A percentile compares a stretch with the other conserved stretches of the same genome.
These are phyloP conservation scores for Gloeostereum incarnatum DNA, from an alignment of 768 basidiomycete species.

Conservation along the genomic window DNA sequence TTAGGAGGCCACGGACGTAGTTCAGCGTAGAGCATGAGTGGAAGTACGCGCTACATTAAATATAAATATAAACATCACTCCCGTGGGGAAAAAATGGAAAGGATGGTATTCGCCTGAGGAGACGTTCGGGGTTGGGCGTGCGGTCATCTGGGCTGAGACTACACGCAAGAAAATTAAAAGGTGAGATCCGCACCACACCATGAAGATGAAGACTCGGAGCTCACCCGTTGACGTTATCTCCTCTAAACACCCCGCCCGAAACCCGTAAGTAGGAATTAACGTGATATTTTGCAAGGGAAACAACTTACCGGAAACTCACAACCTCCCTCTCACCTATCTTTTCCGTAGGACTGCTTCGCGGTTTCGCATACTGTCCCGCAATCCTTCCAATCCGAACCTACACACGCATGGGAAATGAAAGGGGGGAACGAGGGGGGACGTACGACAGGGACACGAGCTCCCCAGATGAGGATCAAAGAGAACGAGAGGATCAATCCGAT, in stretches of 20 bases:
- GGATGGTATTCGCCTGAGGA: conserved; percentile 50
- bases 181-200: background rate
- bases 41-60: conserved; percentile 74
- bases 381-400: conserved; percentile 84
- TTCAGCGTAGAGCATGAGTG: conserved; percentile 92
- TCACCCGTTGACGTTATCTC: conserved; percentile 94
- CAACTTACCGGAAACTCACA: conserved; percentile 74
- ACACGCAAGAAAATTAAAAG: conserved; percentile 4
- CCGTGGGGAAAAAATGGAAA: background rate
- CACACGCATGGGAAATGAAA: conserved; percentile 5
- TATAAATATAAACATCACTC: background rate
- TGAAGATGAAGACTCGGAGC: conserved; percentile 9
- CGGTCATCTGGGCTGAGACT: conserved; percentile 72
- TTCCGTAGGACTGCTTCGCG: conserved; percentile 79
- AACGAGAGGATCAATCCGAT: conserved; percentile 91
- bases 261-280: conserved; percentile 1
- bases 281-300: background rate
- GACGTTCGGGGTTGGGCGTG: conserved; percentile 81
- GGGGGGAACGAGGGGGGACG: conserved; percentile 13
- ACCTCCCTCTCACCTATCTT: conserved; percentile 69
- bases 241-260: conserved; percentile 44
- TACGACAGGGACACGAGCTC: conserved; percentile 88
- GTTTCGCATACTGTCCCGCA: conserved; percentile 95
- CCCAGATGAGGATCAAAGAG: conserved; percentile 92
- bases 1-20: conserved; percentile 79